phyloP scores from a whole-genome alignment of 2,329 filamentous ascomycete genomes.

The Cytospora piceicola region DNA sequence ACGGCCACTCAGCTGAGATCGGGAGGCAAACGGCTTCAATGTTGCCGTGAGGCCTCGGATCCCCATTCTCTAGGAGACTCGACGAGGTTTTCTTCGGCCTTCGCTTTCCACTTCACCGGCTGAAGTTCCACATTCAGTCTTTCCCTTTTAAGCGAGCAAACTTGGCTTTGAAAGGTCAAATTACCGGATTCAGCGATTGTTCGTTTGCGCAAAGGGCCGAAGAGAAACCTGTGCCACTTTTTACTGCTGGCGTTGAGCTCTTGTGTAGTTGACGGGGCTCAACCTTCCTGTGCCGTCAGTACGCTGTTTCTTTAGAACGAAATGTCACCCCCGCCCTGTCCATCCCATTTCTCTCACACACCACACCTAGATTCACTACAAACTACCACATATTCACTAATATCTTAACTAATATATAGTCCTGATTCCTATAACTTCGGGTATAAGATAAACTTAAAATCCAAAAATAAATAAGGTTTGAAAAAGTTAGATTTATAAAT shows the following conservation, averaged over 20 bases:
- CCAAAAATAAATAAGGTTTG: no score
- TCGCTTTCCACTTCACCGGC: background rate
- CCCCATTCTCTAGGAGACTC: slow-evolving; percentile 34
- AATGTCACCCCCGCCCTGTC: no score
- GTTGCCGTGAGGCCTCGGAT: slow-evolving; percentile 34
- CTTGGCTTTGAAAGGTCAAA: background rate
- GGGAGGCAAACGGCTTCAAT: slow-evolving; percentile 34
- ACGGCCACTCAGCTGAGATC: slow-evolving; percentile 26
- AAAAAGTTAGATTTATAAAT: no score
- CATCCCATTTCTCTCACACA: no score
- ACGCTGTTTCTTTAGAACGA: no score
- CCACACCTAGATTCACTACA: no score
- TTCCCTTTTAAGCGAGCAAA: background rate
- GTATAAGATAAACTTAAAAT: no score
- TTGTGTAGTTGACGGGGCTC: no score
- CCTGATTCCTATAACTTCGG: no score
- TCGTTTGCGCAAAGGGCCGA: background rate
- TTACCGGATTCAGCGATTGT: background rate
- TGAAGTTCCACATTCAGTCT: background rate
- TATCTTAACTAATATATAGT: no score
- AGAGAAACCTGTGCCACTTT: background rate
- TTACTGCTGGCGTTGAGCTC: no score
- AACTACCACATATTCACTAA: no score
- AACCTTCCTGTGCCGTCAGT: background rate
- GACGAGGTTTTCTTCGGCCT: background rate